A percentile compares a stretch with the other conserved stretches of the same genome.
Conservation (phyloP, 768 basidiomycete species). For the Multifurca ochricompacta region DNA sequence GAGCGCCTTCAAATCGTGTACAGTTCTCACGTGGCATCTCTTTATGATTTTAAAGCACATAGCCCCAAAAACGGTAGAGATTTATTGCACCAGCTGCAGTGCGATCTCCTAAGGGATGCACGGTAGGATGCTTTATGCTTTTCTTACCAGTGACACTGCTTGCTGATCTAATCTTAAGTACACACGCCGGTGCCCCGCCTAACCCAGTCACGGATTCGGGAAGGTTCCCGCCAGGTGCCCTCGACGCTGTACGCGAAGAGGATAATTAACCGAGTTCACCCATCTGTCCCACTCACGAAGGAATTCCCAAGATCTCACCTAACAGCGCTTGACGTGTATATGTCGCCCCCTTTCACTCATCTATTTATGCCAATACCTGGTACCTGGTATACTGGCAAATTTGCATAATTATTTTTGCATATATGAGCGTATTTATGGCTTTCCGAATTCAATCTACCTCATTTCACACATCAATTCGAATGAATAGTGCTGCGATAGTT, state of each 20-base stretch:
- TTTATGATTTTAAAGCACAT: neutral
- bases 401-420: no score
- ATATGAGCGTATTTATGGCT: no score
- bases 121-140: neutral
- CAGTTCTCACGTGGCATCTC: neutral
- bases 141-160: neutral
- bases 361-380: neutral
- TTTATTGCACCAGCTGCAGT: neutral
- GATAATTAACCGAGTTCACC: neutral
- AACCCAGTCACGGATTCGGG: neutral
- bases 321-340: neutral
- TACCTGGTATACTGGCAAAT: no score
- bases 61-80: neutral
- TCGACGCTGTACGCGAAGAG: neutral
- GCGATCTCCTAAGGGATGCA: neutral
- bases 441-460: no score
- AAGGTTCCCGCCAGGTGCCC: neutral
- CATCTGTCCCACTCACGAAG: neutral
- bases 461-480: no score
- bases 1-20: neutral
- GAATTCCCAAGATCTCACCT: neutral
- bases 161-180: neutral
- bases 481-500: no score
- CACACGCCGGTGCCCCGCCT: neutral
- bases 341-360: no score